These are phyloP conservation scores for Suillus hirtellus DNA, from an alignment of 768 basidiomycete species.

Conservation along the genomic window DNA sequence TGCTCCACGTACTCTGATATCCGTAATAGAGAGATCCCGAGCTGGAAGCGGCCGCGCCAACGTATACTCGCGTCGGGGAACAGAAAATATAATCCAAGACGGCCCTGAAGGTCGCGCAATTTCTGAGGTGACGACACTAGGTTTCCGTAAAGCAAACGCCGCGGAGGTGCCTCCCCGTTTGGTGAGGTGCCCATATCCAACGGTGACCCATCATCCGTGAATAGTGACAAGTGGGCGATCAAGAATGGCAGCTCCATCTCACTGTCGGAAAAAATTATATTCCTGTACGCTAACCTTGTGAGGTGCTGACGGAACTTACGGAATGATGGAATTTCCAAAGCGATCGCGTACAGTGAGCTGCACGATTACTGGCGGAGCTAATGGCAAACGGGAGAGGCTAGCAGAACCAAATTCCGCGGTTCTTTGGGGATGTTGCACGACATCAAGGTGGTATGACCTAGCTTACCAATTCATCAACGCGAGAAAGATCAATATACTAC, in stretches of 20 bases:
- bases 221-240: slow-evolving; percentile 78
- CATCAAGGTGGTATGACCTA: slow-evolving; percentile 77
- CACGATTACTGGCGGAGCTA: slow-evolving; percentile 83
- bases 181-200: slow-evolving; percentile 67
- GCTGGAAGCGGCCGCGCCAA: slow-evolving; percentile 71
- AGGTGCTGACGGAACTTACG: slow-evolving; percentile 55
- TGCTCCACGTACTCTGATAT: slow-evolving; percentile 65
- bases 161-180: slow-evolving; percentile 41
- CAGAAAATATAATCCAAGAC: slow-evolving; percentile 81
- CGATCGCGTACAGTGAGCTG: slow-evolving; percentile 75
- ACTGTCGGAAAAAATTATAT: slow-evolving; percentile 43
- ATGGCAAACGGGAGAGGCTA: slow-evolving; percentile 74
- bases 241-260: slow-evolving; percentile 87
- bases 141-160: slow-evolving; percentile 78
- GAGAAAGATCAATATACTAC: slow-evolving; percentile 14
- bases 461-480: slow-evolving; percentile 21
- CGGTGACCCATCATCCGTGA: slow-evolving; percentile 64
- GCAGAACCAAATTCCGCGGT: slow-evolving; percentile 81
- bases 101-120: slow-evolving; percentile 78
- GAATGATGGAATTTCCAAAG: slow-evolving; percentile 68
- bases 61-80: slow-evolving; percentile 91
- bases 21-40: slow-evolving; percentile 71
- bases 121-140: slow-evolving; percentile 81
- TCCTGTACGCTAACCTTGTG: slow-evolving; percentile 21
- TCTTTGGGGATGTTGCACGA: slow-evolving; percentile 81